Percentiles rank a stretch among this genome's conserved stretches.
phyloP scores from a whole-genome alignment of 805 yeast species.

The Yamadazyma akitaensis region DNA sequence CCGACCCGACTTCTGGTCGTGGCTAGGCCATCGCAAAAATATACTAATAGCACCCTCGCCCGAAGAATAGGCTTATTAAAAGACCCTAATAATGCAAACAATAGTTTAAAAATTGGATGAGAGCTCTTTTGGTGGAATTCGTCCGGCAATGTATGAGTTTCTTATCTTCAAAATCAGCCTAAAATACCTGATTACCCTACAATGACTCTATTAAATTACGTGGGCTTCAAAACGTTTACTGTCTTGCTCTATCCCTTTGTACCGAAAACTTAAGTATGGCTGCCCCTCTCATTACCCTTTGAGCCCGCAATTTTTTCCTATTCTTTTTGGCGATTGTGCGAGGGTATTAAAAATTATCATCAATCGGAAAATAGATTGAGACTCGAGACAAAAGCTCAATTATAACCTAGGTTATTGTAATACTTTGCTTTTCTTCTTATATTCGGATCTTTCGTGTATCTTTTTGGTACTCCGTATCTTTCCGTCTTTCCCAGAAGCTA shows the following conservation, averaged over 20 bases:
- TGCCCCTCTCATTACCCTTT: too few relatives aligned
- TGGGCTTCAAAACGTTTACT: background rate
- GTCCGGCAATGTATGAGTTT: background rate
- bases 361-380: constrained; percentile 2
- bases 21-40: too few relatives aligned
- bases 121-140: background rate
- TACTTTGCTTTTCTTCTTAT: background rate
- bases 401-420: background rate
- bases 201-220: too few relatives aligned
- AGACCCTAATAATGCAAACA: background rate
- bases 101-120: background rate
- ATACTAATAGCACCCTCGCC: too few relatives aligned
- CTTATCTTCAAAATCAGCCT: background rate
- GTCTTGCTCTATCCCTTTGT: too few relatives aligned
- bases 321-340: constrained; percentile 1
- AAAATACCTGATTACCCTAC: too few relatives aligned
- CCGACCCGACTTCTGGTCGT: too few relatives aligned
- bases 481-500: too few relatives aligned
- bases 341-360: constrained; percentile 2
- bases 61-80: too few relatives aligned
- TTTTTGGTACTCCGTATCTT: background rate
- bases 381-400: constrained; percentile 2
- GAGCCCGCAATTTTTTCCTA: background rate
- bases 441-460: background rate
- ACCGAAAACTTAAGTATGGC: too few relatives aligned